Evolutionary conservation across 176 grass and related monocot species (phyloP).

Genomic region (Pontederia paniculata): DNA sequence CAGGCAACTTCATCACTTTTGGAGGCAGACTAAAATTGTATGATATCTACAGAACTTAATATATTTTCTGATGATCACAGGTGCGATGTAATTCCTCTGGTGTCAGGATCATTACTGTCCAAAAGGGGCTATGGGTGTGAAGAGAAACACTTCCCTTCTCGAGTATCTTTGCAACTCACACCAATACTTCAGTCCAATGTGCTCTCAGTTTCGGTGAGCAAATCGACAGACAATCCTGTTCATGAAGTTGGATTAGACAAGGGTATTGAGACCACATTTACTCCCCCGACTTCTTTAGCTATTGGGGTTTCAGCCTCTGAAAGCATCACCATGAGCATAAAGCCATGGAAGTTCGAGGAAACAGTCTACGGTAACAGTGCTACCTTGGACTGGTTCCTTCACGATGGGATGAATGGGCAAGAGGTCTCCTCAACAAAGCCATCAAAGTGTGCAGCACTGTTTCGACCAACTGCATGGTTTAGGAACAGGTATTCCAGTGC

Average conservation of each 20-base stretch:
- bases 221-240: slow-evolving; percentile 66
- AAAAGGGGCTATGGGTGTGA: slow-evolving; percentile 74
- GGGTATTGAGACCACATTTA: slow-evolving; percentile 51
- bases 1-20: too few species aligned
- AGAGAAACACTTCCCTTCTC: slow-evolving; percentile 84
- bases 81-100: slow-evolving; percentile 54
- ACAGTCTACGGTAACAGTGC: slow-evolving; percentile 49
- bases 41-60: too few species aligned
- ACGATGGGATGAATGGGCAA: slow-evolving; percentile 66
- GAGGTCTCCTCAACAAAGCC: slow-evolving; percentile 65
- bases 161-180: slow-evolving; percentile 76
- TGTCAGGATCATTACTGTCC: slow-evolving; percentile 58
- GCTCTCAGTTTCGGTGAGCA: slow-evolving; percentile 54
- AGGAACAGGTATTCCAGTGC: slow-evolving; percentile 57
- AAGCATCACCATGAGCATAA: slow-evolving; percentile 55
- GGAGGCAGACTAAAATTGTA: too few species aligned
- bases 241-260: slow-evolving; percentile 60
- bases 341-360: slow-evolving; percentile 94
- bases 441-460: slow-evolving; percentile 43
- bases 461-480: slow-evolving; percentile 73
- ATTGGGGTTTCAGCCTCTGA: slow-evolving; percentile 35
- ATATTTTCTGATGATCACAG: slow-evolving; percentile 23
- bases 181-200: slow-evolving; percentile 73
- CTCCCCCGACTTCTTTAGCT: slow-evolving; percentile 57
- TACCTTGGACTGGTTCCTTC: slow-evolving; percentile 61